Percentiles rank a stretch among this genome's conserved stretches.
Evolutionary conservation across 2,329 filamentous ascomycete genomes (phyloP).

Genomic region (Penicillium polonicum): DNA sequence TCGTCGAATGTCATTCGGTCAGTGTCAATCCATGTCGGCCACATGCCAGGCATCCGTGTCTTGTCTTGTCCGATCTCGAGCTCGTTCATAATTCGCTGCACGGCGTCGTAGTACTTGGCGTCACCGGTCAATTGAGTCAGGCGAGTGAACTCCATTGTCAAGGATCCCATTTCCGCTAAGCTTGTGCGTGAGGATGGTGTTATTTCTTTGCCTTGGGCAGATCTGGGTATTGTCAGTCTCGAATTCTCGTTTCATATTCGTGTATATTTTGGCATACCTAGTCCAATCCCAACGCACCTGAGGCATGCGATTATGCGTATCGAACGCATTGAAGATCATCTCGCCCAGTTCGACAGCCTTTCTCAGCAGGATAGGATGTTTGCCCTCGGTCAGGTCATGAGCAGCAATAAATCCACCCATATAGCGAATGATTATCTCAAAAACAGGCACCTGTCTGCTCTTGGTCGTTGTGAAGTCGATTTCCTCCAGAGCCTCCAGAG

Average conservation of each 20-base stretch:
- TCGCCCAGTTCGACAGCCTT: constrained; percentile 82
- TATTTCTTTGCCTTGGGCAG: constrained; percentile 32
- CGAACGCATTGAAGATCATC: constrained; percentile 77
- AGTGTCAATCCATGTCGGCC: constrained; percentile 71
- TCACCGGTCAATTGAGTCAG: constrained; percentile 80
- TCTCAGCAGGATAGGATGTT: constrained; percentile 67
- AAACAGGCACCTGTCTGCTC: constrained; percentile 72
- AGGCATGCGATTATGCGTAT: constrained; percentile 93
- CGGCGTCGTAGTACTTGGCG: constrained; percentile 82
- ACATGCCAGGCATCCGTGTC: constrained; percentile 73
- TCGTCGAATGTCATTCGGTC: constrained; percentile 31
- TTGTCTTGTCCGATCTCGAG: constrained; percentile 71
- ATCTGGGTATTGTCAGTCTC: constrained; percentile 43
- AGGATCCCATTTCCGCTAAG: constrained; percentile 69
- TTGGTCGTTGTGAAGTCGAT: constrained; percentile 81
- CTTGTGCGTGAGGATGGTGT: constrained; percentile 62
- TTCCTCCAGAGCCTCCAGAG: constrained; percentile 63
- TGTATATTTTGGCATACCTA: constrained; percentile 44
- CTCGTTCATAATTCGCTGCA: constrained; percentile 78
- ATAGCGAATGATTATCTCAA: constrained; percentile 90
- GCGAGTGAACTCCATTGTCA: constrained; percentile 88
- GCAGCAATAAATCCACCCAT: constrained; percentile 81
- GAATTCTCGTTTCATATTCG: neutral
- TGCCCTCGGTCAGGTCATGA: constrained; percentile 77
- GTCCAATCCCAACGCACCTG: constrained; percentile 77